Conservation (phyloP, 148 eudicot species). For the Cornus kousa region DNA sequence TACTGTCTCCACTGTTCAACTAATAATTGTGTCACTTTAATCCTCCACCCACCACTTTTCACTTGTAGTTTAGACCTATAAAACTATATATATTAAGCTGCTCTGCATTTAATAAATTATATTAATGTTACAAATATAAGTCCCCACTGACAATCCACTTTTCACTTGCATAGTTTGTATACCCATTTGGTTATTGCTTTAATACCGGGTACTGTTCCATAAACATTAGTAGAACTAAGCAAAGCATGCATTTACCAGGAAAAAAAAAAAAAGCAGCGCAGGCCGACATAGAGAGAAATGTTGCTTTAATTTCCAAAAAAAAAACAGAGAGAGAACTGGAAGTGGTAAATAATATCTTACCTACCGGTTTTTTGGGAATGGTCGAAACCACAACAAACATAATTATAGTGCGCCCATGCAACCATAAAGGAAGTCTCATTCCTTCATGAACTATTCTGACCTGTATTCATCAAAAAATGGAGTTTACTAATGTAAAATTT, state of each 20-base stretch:
- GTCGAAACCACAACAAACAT: slow-evolving; percentile 73
- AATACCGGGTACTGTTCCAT: neutral
- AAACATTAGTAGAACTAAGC: neutral
- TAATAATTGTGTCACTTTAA: neutral
- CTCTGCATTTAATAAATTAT: too few relatives aligned
- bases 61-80: too few relatives aligned
- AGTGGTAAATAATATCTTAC: slow-evolving; percentile 34
- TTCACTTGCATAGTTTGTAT: too few relatives aligned
- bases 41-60: neutral
- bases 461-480: slow-evolving; percentile 33
- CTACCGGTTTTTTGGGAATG: slow-evolving; percentile 63
- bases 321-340: neutral
- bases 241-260: too few relatives aligned
- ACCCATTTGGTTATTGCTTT: too few relatives aligned
- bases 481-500: neutral
- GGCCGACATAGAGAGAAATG: too few relatives aligned
- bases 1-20: too few relatives aligned
- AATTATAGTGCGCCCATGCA: slow-evolving; percentile 82
- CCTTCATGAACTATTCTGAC: slow-evolving; percentile 70
- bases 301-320: too few relatives aligned
- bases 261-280: too few relatives aligned
- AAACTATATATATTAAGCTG: too few relatives aligned
- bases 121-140: too few relatives aligned
- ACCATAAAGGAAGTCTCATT: slow-evolving; percentile 92
- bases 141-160: too few relatives aligned